phyloP scores from a whole-genome alignment of 768 basidiomycete genomes.

The Psilocybe tampanensis region DNA sequence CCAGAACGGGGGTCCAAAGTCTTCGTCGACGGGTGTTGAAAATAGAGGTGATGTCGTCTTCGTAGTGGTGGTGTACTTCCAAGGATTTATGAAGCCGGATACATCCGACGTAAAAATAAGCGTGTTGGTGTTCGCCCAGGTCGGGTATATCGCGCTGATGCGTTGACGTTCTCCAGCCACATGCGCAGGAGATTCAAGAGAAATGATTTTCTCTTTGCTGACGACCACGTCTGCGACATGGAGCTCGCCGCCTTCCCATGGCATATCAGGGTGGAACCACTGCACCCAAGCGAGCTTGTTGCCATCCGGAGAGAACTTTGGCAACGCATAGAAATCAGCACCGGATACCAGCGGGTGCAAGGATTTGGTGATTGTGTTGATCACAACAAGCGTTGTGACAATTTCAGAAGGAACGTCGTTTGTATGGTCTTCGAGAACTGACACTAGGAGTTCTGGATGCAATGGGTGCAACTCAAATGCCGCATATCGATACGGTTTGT shows the following conservation, averaged over 20 bases:
- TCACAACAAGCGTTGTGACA: constrained; percentile 57
- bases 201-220: constrained; percentile 23
- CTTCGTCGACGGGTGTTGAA: constrained; percentile 45
- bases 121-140: constrained; percentile 56
- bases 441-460: constrained; percentile 54
- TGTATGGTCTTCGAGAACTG: constrained; percentile 76
- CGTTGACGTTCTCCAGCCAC: constrained; percentile 55
- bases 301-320: constrained; percentile 64
- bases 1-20: constrained; percentile 66
- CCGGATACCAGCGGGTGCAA: constrained; percentile 51
- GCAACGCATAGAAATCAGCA: constrained; percentile 74
- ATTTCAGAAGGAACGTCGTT: constrained; percentile 49
- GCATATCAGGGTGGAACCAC: constrained; percentile 61
- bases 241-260: constrained; percentile 69
- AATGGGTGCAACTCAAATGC: constrained; percentile 61
- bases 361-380: constrained; percentile 48
- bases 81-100: constrained; percentile 72
- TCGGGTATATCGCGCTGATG: constrained; percentile 60
- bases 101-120: constrained; percentile 68
- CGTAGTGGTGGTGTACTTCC: constrained; percentile 47
- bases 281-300: constrained; percentile 60
- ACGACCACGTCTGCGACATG: constrained; percentile 49
- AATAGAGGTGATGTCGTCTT: constrained; percentile 41
- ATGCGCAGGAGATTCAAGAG: constrained; percentile 36
- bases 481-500: constrained; percentile 60